These are phyloP conservation scores for Calonectria pteridis DNA, from an alignment of 2,329 filamentous ascomycete species.

Conservation along the genomic window DNA sequence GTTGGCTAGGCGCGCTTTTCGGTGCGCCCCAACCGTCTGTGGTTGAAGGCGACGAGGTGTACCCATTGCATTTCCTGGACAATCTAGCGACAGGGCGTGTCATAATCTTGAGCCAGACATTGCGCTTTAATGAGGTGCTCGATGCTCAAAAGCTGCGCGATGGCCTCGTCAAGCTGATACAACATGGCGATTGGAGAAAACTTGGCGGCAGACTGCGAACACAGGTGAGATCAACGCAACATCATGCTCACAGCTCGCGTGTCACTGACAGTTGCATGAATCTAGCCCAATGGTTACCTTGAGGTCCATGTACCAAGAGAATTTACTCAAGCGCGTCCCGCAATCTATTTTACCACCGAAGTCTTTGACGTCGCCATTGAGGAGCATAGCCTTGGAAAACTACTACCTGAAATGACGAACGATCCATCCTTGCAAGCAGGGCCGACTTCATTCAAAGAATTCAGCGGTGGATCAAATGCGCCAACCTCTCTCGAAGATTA, in stretches of 20 bases:
- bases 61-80: not conserved
- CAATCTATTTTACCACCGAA: constrained; percentile 54
- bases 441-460: constrained; percentile 29
- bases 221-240: constrained; percentile 46
- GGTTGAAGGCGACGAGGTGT: not conserved
- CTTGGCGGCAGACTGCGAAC: constrained; percentile 57
- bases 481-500: constrained; percentile 55
- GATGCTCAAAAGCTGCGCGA: not conserved
- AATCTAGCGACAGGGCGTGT: not conserved
- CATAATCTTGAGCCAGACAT: not conserved
- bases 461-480: constrained; percentile 25
- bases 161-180: not conserved
- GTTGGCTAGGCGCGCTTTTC: not conserved
- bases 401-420: constrained; percentile 48
- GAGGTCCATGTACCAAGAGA: constrained; percentile 43
- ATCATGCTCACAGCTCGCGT: constrained; percentile 36
- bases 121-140: not conserved
- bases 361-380: constrained; percentile 50
- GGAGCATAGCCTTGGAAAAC: constrained; percentile 54
- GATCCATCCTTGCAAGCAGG: constrained; percentile 30
- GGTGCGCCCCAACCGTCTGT: not conserved
- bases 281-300: not conserved
- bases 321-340: constrained; percentile 49
- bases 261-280: not conserved
- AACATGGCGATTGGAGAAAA: constrained; percentile 56